A percentile compares a stretch with the other conserved stretches of the same genome.
These are phyloP conservation scores for Mucor mucedo DNA, from an alignment of 371 early-diverging fungal species.

Conservation along the genomic window DNA sequence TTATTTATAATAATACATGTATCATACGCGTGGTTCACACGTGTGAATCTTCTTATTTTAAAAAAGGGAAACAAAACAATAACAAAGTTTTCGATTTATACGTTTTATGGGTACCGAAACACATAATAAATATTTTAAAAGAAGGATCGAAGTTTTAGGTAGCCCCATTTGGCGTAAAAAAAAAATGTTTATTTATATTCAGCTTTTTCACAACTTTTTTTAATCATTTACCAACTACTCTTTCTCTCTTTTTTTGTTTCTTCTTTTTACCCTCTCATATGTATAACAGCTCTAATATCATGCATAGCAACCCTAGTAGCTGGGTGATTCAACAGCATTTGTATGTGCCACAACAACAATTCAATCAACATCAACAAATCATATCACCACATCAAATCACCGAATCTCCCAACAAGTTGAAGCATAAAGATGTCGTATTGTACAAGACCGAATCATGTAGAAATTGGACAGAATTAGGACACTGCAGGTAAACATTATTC, in stretches of 20 bases:
- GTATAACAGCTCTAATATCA: background rate
- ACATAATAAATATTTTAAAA: background rate
- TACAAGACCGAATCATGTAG: slow-evolving; percentile 98
- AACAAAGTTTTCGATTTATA: slow-evolving; percentile 13
- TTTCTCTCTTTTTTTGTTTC: slow-evolving; percentile 12
- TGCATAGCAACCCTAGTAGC: slow-evolving; percentile 5
- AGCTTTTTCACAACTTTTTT: background rate
- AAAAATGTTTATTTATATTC: background rate
- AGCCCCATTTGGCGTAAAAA: slow-evolving; percentile 12
- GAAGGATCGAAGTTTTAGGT: background rate
- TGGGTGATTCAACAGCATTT: slow-evolving; percentile 10
- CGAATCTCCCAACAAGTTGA: slow-evolving; percentile 4
- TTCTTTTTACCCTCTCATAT: slow-evolving; percentile 3
- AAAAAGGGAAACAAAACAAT: slow-evolving; percentile 1
- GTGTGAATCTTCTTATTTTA: background rate
- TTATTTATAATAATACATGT: slow-evolving; percentile 8
- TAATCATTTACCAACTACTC: background rate
- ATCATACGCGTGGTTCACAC: slow-evolving; percentile 3
- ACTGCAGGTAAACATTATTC: slow-evolving; percentile 69
- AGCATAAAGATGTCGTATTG: slow-evolving; percentile 48
- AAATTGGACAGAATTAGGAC: slow-evolving; percentile 84
- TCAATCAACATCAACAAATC: background rate
- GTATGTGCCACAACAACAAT: slow-evolving; percentile 3
- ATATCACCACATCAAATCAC: background rate
- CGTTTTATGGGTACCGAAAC: slow-evolving; percentile 12